phyloP scores from a whole-genome alignment of 2,329 filamentous ascomycete species.

The Neonectria neomacrospora region DNA sequence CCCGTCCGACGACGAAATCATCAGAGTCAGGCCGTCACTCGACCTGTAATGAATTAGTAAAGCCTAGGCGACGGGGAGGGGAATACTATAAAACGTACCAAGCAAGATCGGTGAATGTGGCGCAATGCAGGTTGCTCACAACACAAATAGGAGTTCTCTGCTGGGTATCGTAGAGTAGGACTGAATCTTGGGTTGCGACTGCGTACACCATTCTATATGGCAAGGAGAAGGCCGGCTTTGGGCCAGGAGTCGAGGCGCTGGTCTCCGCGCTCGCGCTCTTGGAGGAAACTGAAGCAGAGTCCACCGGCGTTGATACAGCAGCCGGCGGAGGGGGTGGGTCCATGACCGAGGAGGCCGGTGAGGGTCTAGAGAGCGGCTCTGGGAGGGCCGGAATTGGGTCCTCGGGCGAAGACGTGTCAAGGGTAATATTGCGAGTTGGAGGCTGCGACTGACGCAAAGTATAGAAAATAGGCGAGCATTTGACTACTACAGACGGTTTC shows the following conservation, averaged over 20 bases:
- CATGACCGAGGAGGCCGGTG: constrained; percentile 73
- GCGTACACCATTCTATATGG: constrained; percentile 96
- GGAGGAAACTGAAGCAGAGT: constrained; percentile 61
- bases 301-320: constrained; percentile 56
- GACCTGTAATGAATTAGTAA: constrained; percentile 56
- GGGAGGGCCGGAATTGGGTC: constrained; percentile 86
- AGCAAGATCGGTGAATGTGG: constrained; percentile 94
- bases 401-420: constrained; percentile 90
- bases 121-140: constrained; percentile 96
- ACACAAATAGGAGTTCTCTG: constrained; percentile 93
- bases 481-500: constrained; percentile 95
- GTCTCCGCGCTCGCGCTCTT: constrained; percentile 60
- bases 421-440: constrained; percentile 87
- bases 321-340: constrained; percentile 79
- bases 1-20: constrained; percentile 98
- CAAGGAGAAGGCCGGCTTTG: constrained; percentile 80
- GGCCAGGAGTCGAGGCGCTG: constrained; percentile 63
- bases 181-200: constrained; percentile 95
- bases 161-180: constrained; percentile 95
- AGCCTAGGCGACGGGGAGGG: not conserved
- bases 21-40: constrained; percentile 66
- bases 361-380: constrained; percentile 78
- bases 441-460: constrained; percentile 76
- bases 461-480: constrained; percentile 92
- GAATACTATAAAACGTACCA: constrained; percentile 71